These are phyloP conservation scores for Fremontodendron californicum DNA, from an alignment of 345 rosid species.

Conservation along the genomic window DNA sequence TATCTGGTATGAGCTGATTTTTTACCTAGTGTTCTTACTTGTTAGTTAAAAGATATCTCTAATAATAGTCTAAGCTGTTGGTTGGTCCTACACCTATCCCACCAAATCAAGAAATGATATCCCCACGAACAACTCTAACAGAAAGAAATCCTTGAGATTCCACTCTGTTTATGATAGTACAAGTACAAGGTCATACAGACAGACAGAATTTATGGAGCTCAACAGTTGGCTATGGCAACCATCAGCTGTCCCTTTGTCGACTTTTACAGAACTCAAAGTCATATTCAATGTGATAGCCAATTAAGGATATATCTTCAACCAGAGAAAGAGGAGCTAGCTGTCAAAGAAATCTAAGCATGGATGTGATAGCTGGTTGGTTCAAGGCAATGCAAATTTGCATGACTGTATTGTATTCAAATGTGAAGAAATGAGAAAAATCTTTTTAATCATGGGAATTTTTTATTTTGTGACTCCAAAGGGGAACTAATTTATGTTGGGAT, in stretches of 20 bases:
- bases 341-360: slow-evolving; percentile 4
- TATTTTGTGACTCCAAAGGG: slow-evolving; percentile 6
- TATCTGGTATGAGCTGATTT: neutral
- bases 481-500: slow-evolving; percentile 5
- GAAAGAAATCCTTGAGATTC: slow-evolving; percentile 7
- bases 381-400: slow-evolving; percentile 3
- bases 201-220: neutral
- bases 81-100: slow-evolving; percentile 8
- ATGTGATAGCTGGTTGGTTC: slow-evolving; percentile 1
- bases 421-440: neutral
- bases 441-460: neutral
- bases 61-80: neutral
- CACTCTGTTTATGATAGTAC: slow-evolving; percentile 9
- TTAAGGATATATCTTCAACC: neutral
- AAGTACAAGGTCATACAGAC: neutral
- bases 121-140: neutral
- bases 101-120: neutral
- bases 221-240: slow-evolving; percentile 1
- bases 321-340: neutral
- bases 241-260: neutral
- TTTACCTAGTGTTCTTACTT: neutral
- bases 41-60: neutral
- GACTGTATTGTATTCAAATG: neutral
- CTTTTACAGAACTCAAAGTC: neutral
- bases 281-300: neutral